Evolutionary conservation across 257 asterid genomes (phyloP), one percentile per base, ranked within the genome.

Genomic region (Solanum etuberosum): DNA sequence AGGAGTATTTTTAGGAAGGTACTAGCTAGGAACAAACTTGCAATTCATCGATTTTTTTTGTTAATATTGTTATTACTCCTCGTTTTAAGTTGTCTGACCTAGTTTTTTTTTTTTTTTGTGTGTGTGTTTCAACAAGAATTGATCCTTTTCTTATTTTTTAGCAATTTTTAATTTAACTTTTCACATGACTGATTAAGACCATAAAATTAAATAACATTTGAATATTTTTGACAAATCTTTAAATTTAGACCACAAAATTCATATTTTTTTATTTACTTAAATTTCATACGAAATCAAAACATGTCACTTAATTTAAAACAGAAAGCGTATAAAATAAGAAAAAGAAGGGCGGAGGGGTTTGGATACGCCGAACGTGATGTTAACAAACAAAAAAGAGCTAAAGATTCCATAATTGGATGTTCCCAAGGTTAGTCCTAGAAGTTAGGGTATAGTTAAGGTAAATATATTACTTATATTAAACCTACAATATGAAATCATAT

Each of bases 361-460:
- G 61, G 63, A 77, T 77, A 77, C 25, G 84, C 38, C 15, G 84
- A 78, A 78, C 40, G 65, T 78, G 84, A 43, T 71, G 70, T 34
- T 74, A 81, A 74, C 81, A 88, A 67, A 88, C 83, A 34, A 73
- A 81, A 84, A 90, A 89, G 91, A 84, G 84, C 40, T 15, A 88
- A 76, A 85, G 92, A 90, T 92, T 90, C 93, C 87, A 88, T 63
- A 86, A 59, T 88, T 88, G 89, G 92, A 86, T 63, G 87, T 90
- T 89, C 91, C 92, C 97, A 90, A 92, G 92, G 93, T 86, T 81
- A 82, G 84, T 78, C 91, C 93, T 90, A 76, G 90, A 87, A 88
- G 85, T 90, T 14, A 88, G 92, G 16, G 25, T n/a, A 35, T 42
- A 61, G 54, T 43, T 31, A 25, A 88, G 81, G 65, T 83, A 83